phyloP scores from a whole-genome alignment of 768 basidiomycete genomes.

The Lentinula guzmanii region DNA sequence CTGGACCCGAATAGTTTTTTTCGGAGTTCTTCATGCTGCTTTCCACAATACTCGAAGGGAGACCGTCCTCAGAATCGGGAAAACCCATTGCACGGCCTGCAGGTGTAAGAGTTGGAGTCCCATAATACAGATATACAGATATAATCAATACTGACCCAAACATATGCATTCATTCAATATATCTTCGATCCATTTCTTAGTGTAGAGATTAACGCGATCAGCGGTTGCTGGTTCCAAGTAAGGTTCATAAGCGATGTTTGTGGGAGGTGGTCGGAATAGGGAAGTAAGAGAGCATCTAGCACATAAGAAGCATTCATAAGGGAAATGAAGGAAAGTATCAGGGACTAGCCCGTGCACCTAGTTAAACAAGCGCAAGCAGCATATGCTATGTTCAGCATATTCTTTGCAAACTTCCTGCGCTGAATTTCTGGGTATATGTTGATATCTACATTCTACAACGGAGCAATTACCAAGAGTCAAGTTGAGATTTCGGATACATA shows the following conservation, averaged over 20 bases:
- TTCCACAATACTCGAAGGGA: slow-evolving; percentile 39
- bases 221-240: slow-evolving; percentile 35
- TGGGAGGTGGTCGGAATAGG: slow-evolving; percentile 42
- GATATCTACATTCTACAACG: not conserved
- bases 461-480: not conserved
- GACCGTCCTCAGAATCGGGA: slow-evolving; percentile 36
- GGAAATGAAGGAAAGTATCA: not conserved
- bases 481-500: not conserved
- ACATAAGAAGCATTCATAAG: not conserved
- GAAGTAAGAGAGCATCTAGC: slow-evolving; percentile 38
- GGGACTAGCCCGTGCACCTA: slow-evolving; percentile 18
- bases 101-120: not conserved
- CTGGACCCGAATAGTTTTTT: slow-evolving; percentile 31
- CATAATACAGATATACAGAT: too few relatives aligned
- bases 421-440: slow-evolving; percentile 43
- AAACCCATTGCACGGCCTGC: slow-evolving; percentile 35
- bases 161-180: slow-evolving; percentile 39
- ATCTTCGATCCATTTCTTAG: slow-evolving; percentile 40
- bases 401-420: slow-evolving; percentile 54
- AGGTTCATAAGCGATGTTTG: slow-evolving; percentile 28
- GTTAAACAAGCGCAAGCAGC: slow-evolving; percentile 48
- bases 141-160: slow-evolving; percentile 23
- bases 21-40: slow-evolving; percentile 32
- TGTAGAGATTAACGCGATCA: slow-evolving; percentile 32
- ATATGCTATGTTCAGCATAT: slow-evolving; percentile 58